Percentiles rank a stretch among this genome's conserved stretches.
phyloP scores from a whole-genome alignment of 805 yeast genomes.

The Candida sithepensis region DNA sequence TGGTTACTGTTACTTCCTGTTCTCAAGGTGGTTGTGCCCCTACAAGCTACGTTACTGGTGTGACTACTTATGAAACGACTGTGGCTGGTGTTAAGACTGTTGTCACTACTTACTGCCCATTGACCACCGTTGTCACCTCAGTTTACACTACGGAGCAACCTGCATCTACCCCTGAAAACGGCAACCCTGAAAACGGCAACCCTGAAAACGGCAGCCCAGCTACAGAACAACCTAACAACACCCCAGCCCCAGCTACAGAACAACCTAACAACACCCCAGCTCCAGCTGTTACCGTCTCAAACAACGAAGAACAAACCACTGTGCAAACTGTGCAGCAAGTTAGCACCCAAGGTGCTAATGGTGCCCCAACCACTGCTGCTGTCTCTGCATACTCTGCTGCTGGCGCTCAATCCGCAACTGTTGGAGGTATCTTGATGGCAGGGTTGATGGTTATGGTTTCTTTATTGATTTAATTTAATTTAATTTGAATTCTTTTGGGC shows the following conservation, averaged over 20 bases:
- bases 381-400: conserved; percentile 9
- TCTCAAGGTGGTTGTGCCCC: conserved; percentile 10
- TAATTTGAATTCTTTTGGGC: not conserved
- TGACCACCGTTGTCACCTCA: conserved; percentile 15
- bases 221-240: conserved; percentile 1
- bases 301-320: conserved; percentile 1
- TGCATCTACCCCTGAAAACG: no score
- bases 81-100: conserved; percentile 31
- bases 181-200: no score
- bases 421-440: conserved; percentile 9
- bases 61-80: conserved; percentile 18
- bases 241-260: no score
- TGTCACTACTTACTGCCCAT: conserved; percentile 36
- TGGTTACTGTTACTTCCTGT: conserved; percentile 11
- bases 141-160: conserved; percentile 2
- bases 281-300: conserved; percentile 4
- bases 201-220: no score
- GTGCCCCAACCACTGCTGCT: conserved; percentile 6
- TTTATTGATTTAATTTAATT: no score
- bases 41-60: conserved; percentile 12
- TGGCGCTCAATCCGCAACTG: conserved; percentile 4
- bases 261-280: conserved; percentile 3
- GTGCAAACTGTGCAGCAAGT: no score
- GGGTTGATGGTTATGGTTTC: conserved; percentile 9
- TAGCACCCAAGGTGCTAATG: no score